Conservation (phyloP, 768 basidiomycete species). For the Rhodotorula kratochvilovae region DNA sequence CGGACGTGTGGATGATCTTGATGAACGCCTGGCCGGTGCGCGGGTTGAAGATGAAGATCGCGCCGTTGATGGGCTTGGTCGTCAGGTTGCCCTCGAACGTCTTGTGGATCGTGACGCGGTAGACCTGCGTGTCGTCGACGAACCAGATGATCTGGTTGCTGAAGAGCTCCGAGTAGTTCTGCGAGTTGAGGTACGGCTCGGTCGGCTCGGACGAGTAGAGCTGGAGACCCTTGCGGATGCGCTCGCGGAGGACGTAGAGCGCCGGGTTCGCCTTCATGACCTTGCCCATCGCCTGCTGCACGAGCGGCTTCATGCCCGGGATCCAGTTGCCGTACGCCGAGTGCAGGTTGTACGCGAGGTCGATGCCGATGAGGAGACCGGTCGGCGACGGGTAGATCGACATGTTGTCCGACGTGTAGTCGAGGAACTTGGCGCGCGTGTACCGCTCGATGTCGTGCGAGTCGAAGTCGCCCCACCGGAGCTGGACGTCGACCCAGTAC, state of each 20-base stretch:
- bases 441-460: conserved; percentile 98
- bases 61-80: conserved; percentile 96
- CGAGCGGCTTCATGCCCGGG: conserved; percentile 95
- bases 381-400: conserved; percentile 97
- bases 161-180: conserved; percentile 54
- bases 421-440: conserved; percentile 96
- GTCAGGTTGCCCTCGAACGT: conserved; percentile 99
- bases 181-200: conserved; percentile 97
- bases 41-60: conserved; percentile 99
- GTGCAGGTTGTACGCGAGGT: conserved; percentile 96
- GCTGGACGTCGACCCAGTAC: conserved; percentile 72
- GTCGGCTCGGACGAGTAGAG: conserved; percentile 98
- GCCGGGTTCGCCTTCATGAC: conserved; percentile 99
- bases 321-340: conserved; percentile 99
- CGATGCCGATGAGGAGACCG: conserved; percentile 98
- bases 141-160: conserved; percentile 90
- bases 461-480: conserved; percentile 97
- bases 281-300: conserved; percentile 99
- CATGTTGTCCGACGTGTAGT: conserved; percentile 59
- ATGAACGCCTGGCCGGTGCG: conserved; percentile 96
- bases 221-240: conserved; percentile 96
- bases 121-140: conserved; percentile 99
- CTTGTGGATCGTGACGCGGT: conserved; percentile 98
- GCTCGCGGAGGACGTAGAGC: conserved; percentile 92
- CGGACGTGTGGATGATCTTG: conserved; percentile 98